Evolutionary conservation across 1,139 yeast genomes (phyloP), one percentile per base, ranked within the genome.

Genomic region (Pichia sp.): DNA sequence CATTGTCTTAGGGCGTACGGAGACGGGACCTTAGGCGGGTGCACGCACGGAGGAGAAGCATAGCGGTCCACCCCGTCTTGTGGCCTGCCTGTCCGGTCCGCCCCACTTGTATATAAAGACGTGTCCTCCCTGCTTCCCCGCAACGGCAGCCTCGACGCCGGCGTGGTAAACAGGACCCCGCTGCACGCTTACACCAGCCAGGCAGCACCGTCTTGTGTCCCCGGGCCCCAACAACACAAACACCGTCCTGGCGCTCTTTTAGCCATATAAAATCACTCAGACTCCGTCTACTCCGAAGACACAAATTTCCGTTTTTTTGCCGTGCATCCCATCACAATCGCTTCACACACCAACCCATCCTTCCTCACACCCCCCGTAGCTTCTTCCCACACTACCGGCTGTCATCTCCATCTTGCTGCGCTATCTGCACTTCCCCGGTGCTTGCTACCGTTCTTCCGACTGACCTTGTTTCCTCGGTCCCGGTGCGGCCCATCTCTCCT

Each of bases 201-300:
- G n/a, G 26, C 26, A 23, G 26, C 26, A 23, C 16, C 16, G 7
- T 11, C 41, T 36, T 15, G 16, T 36, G n/a, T 36, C 26, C 26
- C 26, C 26, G 26, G 26, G 26, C 41, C 41, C 16, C 41, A 6
- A 6, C 41, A 11, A 13, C 41, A 7, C 16, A 13, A 32, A 32
- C 41, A 36, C 41, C 41, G 3, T 36, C 41, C 41, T 36, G 41
- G 41, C 41, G 16, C 16, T 36, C 13, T 36, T 36, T 36, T 23
- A 23, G 26, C 41, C 16, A n/a, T 36, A 36, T 29, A 43, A 50
- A 50, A 45, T 45, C 53, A 50, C 53, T 50, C 45, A 50, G 26
- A 49, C 48, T 50, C 53, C 53, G 52, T 32, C 29, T 42, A 49
- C 52, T 49, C 52, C 52, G 52, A 49, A 49, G 32, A n/a, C 15